A percentile compares a stretch with the other conserved stretches of the same genome.
Evolutionary conservation across 176 grass and related monocot species (phyloP).

Genomic region (Zoysia pacifica): DNA sequence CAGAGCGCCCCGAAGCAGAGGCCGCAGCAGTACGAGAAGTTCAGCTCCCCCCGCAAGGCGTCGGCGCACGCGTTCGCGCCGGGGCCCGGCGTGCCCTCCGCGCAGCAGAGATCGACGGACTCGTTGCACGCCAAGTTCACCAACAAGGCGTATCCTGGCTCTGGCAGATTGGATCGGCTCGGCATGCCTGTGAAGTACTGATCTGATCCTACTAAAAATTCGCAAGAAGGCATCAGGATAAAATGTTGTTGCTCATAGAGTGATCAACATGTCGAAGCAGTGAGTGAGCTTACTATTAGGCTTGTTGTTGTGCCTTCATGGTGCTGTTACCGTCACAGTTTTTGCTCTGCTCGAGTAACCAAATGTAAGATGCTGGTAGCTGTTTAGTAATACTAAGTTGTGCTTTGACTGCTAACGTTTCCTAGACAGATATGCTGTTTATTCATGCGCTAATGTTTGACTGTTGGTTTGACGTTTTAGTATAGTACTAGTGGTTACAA

Average conservation of each 20-base stretch:
- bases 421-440: not conserved
- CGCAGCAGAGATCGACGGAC: conserved; percentile 35
- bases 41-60: conserved; percentile 49
- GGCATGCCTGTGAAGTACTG: conserved; percentile 74
- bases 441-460: not conserved
- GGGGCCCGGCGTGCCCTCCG: not conserved
- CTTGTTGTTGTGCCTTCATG: no score
- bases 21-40: conserved; percentile 57
- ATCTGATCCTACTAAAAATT: not conserved
- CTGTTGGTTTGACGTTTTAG: not conserved
- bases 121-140: conserved; percentile 68
- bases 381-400: conserved; percentile 24
- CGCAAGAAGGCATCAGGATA: not conserved
- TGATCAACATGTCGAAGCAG: not conserved
- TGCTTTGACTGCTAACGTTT: conserved; percentile 27
- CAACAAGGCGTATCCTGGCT: conserved; percentile 76
- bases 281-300: no score
- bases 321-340: conserved; percentile 6
- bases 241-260: not conserved
- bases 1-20: conserved; percentile 88
- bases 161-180: conserved; percentile 67
- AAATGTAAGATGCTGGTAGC: conserved; percentile 48
- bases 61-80: conserved; percentile 36
- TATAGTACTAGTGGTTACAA: no score
- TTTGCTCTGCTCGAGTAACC: conserved; percentile 34